Base-by-base conservation (phyloP, 176 grass and related monocot genomes). In the Pontederia paniculata region DNA sequence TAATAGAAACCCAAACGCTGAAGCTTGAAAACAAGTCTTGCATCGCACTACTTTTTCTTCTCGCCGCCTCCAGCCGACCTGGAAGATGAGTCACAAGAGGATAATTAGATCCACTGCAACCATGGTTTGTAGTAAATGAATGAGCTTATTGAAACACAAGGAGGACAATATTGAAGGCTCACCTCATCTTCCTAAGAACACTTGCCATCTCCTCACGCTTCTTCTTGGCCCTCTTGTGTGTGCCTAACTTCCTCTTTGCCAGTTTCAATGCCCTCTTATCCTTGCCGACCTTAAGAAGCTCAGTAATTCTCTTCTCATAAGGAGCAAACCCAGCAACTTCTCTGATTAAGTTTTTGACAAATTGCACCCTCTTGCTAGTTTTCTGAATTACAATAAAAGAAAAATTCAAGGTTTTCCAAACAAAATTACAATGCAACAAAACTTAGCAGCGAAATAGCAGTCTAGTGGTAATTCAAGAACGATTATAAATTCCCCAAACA, bases 171-270 rank as follows among this genome's bases (percentile, higher is more conserved):
- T 9, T 31, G 19, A 58, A 37, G 1, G 17, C 48, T 5, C 25
- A 85, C 76, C 81, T 79, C 76, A 79, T 75, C 45, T 79, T 84
- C 60, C 81, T 84, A 41, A 84, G 12, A 9, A 84, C 81, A 84
- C 45, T 52, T 0, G 81, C 56, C 81, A 84, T 79, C 71, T 84
- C 76, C 62, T 84, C 81, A 46, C 81, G 70, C 81, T 84, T 84
- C 80, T 84, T 84, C 76, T 84, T 84, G 17, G 81, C 81, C 58
- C 81, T 78, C 76, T 84, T 84, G 81, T 84, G 76, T 23, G 81
- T 84, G 51, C 81, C 81, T 52, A 84, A 67, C 76, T 84, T 84
- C 52, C 81, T 66, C 67, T 84, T 84, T 0, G 81, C 72, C 17
- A 84, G 17, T 57, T 84, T 84, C 44, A 84, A 51, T 10, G 76